Conservation (phyloP, 345 rosid genomes). For the Acer campestre region DNA sequence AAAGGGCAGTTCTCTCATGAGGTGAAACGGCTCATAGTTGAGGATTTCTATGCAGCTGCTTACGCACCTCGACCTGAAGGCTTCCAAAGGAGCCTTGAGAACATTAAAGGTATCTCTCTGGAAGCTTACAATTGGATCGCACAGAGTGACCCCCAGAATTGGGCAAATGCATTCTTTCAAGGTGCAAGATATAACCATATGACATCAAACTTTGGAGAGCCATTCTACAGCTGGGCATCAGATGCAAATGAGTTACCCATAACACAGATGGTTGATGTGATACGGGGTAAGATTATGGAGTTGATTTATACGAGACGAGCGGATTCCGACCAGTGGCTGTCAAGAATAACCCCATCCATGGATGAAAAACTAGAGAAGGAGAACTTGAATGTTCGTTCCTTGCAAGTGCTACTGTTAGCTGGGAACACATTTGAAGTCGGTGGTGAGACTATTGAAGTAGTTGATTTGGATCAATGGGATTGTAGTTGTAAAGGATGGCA, state of each 20-base stretch:
- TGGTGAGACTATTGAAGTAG: slow-evolving; percentile 68
- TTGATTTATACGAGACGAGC: slow-evolving; percentile 53
- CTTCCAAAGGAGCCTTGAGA: slow-evolving; percentile 63
- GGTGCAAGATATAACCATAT: slow-evolving; percentile 88
- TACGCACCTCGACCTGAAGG: slow-evolving; percentile 60
- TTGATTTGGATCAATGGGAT: slow-evolving; percentile 72
- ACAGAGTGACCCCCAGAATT: slow-evolving; percentile 78
- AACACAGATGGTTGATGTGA: slow-evolving; percentile 88
- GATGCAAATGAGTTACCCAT: slow-evolving; percentile 89
- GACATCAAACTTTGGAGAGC: slow-evolving; percentile 80
- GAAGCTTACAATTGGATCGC: slow-evolving; percentile 88
- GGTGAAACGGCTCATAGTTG: slow-evolving; percentile 75
- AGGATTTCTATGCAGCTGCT: slow-evolving; percentile 83
- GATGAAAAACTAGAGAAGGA: slow-evolving; percentile 80
- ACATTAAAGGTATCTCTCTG: slow-evolving; percentile 71
- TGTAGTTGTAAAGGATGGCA: slow-evolving; percentile 94
- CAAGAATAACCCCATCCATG: slow-evolving; percentile 75
- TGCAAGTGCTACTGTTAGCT: slow-evolving; percentile 59
- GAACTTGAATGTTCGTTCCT: slow-evolving; percentile 41
- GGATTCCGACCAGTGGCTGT: slow-evolving; percentile 56
- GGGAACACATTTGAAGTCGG: slow-evolving; percentile 83
- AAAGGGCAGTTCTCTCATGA: slow-evolving; percentile 93
- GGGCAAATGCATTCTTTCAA: slow-evolving; percentile 87
- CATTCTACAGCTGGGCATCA: slow-evolving; percentile 77
- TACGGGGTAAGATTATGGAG: slow-evolving; percentile 74